Percentiles rank a stretch among this genome's conserved stretches.
Conservation (phyloP, 495 filamentous ascomycete genomes). For the Cladorrhinum samala region DNA sequence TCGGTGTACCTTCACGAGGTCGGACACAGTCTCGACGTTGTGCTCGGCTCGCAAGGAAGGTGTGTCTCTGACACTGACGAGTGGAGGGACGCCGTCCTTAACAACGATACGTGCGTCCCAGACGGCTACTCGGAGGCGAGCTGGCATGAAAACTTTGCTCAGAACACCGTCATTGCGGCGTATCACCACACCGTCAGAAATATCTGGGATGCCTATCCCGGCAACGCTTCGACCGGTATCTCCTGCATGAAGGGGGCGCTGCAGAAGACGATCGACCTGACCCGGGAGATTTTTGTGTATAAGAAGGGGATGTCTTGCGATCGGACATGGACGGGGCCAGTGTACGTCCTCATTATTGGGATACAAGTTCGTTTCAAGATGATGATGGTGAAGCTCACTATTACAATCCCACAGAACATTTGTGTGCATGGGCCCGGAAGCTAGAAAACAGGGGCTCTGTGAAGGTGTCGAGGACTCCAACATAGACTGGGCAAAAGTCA, state of each 20-base stretch:
- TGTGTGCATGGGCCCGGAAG: background rate
- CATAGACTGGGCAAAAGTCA: too few relatives aligned
- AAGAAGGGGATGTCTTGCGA: background rate
- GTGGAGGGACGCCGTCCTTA: background rate
- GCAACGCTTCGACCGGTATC: background rate
- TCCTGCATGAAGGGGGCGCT: background rate
- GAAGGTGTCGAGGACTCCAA: background rate
- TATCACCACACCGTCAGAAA: background rate
- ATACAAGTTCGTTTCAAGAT: background rate
- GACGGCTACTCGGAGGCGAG: background rate
- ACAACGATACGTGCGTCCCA: background rate
- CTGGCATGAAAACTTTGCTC: background rate
- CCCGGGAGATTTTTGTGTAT: background rate
- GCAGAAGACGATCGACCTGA: background rate
- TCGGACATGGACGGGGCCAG: background rate
- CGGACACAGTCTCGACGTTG: background rate
- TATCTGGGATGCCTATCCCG: background rate
- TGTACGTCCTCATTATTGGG: background rate
- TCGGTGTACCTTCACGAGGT: background rate
- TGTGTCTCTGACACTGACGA: background rate
- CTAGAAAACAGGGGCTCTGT: background rate
- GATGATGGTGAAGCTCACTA: background rate
- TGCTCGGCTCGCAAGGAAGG: background rate
- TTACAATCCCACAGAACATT: background rate
- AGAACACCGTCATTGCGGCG: background rate